These are phyloP conservation scores for Suhomyces chickasaworum DNA, from an alignment of 1,139 yeast genomes.

Conservation along the genomic window DNA sequence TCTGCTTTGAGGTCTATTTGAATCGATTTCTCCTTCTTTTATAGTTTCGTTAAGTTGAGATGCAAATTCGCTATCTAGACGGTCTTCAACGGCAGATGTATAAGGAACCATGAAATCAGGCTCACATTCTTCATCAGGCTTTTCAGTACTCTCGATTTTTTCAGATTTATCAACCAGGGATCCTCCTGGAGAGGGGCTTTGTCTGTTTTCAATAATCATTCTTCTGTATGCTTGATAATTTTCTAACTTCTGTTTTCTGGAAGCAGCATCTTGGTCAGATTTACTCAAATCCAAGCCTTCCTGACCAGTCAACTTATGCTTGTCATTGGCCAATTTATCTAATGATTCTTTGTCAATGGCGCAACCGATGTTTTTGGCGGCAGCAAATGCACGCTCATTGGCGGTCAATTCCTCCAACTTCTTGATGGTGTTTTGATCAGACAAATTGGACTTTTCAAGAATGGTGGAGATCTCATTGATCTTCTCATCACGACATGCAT, in stretches of 20 bases:
- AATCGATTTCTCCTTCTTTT: conserved; percentile 61
- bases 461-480: conserved; percentile 45
- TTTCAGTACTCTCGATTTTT: conserved; percentile 1
- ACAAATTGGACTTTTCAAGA: conserved; percentile 47
- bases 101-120: conserved; percentile 58
- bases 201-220: conserved; percentile 40
- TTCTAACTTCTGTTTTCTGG: conserved; percentile 47
- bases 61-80: conserved; percentile 66
- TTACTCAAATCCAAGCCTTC: conserved; percentile 39
- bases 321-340: conserved; percentile 39
- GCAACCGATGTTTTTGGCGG: conserved; percentile 56
- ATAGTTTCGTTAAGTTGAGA: conserved; percentile 59
- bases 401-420: conserved; percentile 60
- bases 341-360: conserved; percentile 47
- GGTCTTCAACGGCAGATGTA: conserved; percentile 72
- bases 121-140: conserved; percentile 20
- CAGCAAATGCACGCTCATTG: conserved; percentile 60
- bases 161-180: conserved; percentile 2
- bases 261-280: conserved; percentile 50
- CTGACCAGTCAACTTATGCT: conserved; percentile 49
- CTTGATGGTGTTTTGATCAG: conserved; percentile 45
- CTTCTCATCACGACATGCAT: conserved; percentile 50
- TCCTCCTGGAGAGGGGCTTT: conserved; percentile 1
- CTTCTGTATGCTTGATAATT: conserved; percentile 53
- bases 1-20: conserved; percentile 55